Evolutionary conservation across 2,329 filamentous ascomycete species (phyloP).

Genomic region (Scolecobasidium constrictum): DNA sequence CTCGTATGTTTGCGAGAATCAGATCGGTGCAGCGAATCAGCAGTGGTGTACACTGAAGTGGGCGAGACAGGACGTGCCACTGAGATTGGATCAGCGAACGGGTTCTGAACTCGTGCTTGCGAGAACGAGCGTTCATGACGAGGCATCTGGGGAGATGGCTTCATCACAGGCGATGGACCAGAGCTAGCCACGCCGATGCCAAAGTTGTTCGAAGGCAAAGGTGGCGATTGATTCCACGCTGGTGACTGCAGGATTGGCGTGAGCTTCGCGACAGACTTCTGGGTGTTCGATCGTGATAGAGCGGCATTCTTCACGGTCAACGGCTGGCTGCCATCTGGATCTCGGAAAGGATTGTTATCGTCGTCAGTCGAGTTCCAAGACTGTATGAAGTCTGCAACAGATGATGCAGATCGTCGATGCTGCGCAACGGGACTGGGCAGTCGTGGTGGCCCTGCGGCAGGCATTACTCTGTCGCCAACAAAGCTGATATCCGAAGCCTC

Average conservation of each 20-base stretch:
- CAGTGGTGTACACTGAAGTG: not conserved
- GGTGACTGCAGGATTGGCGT: not conserved
- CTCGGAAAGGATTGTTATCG: conserved; percentile 8
- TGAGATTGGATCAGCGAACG: conserved; percentile 5
- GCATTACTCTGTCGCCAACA: not conserved
- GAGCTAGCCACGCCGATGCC: not conserved
- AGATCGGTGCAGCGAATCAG: not conserved
- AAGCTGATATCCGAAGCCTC: not conserved
- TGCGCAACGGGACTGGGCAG: conserved; percentile 6
- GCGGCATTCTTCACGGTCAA: conserved; percentile 2
- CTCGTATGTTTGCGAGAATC: not conserved
- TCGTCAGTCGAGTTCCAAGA: conserved; percentile 6
- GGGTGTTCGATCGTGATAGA: conserved; percentile 6
- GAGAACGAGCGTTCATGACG: conserved; percentile 7
- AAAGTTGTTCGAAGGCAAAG: not conserved
- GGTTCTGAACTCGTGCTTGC: not conserved
- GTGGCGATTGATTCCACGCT: not conserved
- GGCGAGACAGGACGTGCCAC: not conserved
- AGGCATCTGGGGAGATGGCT: not conserved
- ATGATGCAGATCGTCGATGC: conserved; percentile 4
- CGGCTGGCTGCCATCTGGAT: conserved; percentile 5
- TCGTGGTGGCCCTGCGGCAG: not conserved
- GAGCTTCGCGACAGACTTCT: not conserved
- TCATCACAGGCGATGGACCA: not conserved
- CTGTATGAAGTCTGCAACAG: conserved; percentile 6